phyloP scores from a whole-genome alignment of 1,139 yeast species.

The Geotrichum siamense region DNA sequence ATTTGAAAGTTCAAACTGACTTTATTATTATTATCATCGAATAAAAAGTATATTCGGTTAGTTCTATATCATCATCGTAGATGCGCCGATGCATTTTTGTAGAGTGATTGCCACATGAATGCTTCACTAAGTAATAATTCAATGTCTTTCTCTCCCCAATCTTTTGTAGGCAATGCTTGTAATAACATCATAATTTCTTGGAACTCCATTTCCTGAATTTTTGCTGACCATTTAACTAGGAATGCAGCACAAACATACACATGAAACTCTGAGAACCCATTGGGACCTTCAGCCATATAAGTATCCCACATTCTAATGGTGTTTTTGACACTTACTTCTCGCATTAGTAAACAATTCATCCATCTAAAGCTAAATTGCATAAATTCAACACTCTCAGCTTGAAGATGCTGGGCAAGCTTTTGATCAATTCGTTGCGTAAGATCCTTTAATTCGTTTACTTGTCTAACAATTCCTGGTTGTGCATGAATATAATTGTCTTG shows the following conservation, averaged over 20 bases:
- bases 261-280: constrained; percentile 89
- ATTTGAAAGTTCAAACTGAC: no score
- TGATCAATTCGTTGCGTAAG: constrained; percentile 74
- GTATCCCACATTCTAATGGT: constrained; percentile 98
- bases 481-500: constrained; percentile 97
- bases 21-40: no score
- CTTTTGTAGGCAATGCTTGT: constrained; percentile 78
- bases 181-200: constrained; percentile 87
- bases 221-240: constrained; percentile 74
- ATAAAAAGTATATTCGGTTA: no score
- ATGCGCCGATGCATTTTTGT: constrained; percentile 72
- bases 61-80: constrained; percentile 13
- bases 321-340: constrained; percentile 72
- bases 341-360: constrained; percentile 97
- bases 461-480: constrained; percentile 93
- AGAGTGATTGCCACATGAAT: constrained; percentile 89
- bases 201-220: constrained; percentile 79
- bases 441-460: constrained; percentile 72
- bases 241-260: constrained; percentile 99
- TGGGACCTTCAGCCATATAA: constrained; percentile 77
- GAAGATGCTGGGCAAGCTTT: constrained; percentile 65
- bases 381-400: constrained; percentile 76
- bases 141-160: constrained; percentile 85
- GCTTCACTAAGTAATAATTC: constrained; percentile 93
- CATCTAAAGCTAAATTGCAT: constrained; percentile 93